Base-by-base conservation (phyloP, 2,329 filamentous ascomycete species). In the Corinectria fuckeliana region DNA sequence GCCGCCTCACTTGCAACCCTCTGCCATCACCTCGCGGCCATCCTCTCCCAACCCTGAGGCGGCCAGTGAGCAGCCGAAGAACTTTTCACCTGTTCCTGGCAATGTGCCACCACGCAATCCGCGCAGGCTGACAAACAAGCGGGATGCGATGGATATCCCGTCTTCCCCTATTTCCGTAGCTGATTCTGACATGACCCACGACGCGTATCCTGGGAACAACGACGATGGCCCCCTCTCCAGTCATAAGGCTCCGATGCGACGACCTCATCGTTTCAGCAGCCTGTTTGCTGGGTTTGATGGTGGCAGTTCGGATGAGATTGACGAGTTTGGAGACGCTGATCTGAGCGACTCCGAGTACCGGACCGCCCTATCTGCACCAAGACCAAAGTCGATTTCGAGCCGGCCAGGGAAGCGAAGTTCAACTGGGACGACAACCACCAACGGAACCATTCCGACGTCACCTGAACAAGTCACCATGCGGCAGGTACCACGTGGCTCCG, bases 231-330 rank as follows among this genome's bases (percentile, higher is more conserved):
- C 91, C 2, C 77, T 93, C 38, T 87, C 88, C 1, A 78, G 75
- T 55, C 81, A 85, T 13, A 84, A 82, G 52, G 82, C 83, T 2
- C 84, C 87, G 2, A 81, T 90, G 71, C 85, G 88, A 60, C 85
- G 89, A 14, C 90, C 91, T 1, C 88, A 91, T 70, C 84, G 91
- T 55, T 88, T 91, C 48, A 94, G 91, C 75, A 95, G 91, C 71
- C 80, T 96, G n/a, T 95, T 95, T 75, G 91, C 91, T 28, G 91
- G 91, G 0, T 95, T 96, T 66, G 91, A 94, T 45, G 86, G 86
- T 11, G 82, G 81, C 42, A 92, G 87, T 69, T 89, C 88, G 7
- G 88, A 88, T 42, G 88, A 91, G 55, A 80, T 72, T 3, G 86
- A 89, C 38, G 86, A 89, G 25, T 88, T 88, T 73, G 79, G 75